phyloP scores from a whole-genome alignment of 2,329 filamentous ascomycete genomes.

The Penicillium sclerotigenum region DNA sequence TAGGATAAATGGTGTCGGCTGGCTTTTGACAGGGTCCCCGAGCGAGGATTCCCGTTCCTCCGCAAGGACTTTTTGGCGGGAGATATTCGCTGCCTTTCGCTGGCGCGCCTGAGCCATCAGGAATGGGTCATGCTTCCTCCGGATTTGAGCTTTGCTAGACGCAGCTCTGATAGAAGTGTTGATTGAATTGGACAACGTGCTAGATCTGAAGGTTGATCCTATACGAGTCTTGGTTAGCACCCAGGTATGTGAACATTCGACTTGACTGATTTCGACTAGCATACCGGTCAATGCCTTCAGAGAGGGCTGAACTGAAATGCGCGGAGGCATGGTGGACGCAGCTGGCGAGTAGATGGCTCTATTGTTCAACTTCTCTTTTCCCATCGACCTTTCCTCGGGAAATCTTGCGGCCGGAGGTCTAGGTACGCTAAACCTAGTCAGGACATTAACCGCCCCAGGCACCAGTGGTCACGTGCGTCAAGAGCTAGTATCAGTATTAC shows the following conservation, averaged over 20 bases:
- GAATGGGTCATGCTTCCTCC: conserved; percentile 74
- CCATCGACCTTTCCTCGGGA: conserved; percentile 25
- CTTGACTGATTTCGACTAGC: conserved; percentile 22
- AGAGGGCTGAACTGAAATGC: conserved; percentile 60
- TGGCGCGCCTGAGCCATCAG: conserved; percentile 75
- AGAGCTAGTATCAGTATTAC: conserved; percentile 6
- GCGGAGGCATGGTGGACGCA: conserved; percentile 60
- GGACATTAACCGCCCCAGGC: neutral
- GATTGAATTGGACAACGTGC: conserved; percentile 52
- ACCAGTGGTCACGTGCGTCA: fast-evolving
- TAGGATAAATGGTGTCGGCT: conserved; percentile 73
- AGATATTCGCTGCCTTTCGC: conserved; percentile 77
- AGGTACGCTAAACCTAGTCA: conserved; percentile 26
- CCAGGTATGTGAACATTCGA: neutral
- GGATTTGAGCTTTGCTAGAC: conserved; percentile 61
- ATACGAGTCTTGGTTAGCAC: conserved; percentile 10
- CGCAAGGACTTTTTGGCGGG: conserved; percentile 67
- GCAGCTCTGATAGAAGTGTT: conserved; percentile 60
- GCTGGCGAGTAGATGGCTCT: conserved; percentile 1
- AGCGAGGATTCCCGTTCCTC: conserved; percentile 61
- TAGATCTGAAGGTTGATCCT: conserved; percentile 33
- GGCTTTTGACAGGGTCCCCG: conserved; percentile 77
- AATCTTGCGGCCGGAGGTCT: conserved; percentile 29
- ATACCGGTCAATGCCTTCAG: conserved; percentile 60
- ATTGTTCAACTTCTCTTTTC: conserved; percentile 20